These are phyloP conservation scores for Umbelopsis ramanniana DNA, from an alignment of 192 early-diverging fungal genomes.

Conservation along the genomic window DNA sequence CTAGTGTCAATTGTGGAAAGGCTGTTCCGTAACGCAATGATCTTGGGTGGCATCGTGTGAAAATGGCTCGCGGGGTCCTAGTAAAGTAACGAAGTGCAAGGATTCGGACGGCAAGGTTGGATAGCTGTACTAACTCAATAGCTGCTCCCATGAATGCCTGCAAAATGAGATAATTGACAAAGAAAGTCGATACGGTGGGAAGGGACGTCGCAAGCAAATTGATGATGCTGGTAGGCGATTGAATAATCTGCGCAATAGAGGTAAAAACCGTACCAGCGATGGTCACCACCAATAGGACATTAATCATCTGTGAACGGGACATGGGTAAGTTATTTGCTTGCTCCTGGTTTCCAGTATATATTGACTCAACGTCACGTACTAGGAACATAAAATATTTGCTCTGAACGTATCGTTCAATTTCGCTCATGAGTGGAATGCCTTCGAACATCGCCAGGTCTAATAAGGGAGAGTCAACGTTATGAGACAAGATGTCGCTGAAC, in stretches of 20 bases:
- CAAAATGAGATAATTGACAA: constrained; percentile 79
- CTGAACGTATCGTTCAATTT: constrained; percentile 61
- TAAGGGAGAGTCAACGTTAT: neutral
- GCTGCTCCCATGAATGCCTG: constrained; percentile 65
- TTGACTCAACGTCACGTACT: constrained; percentile 37
- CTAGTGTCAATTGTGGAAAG: constrained; percentile 54
- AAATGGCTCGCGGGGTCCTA: constrained; percentile 68
- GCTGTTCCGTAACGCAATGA: constrained; percentile 47
- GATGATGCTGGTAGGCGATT: constrained; percentile 49
- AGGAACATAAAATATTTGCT: constrained; percentile 74
- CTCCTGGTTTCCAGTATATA: neutral
- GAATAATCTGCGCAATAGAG: constrained; percentile 43
- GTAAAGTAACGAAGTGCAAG: constrained; percentile 50
- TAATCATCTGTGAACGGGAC: constrained; percentile 54
- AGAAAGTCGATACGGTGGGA: constrained; percentile 73
- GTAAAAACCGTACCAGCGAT: constrained; percentile 62
- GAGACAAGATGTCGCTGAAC: neutral
- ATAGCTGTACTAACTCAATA: constrained; percentile 66
- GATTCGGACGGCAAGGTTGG: constrained; percentile 60
- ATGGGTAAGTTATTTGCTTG: neutral
- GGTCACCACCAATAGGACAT: constrained; percentile 75
- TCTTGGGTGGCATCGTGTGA: constrained; percentile 38
- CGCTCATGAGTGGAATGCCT: constrained; percentile 51
- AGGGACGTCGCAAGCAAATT: constrained; percentile 54
- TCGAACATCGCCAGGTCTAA: constrained; percentile 50